Percentiles rank a stretch among this genome's conserved stretches.
These are phyloP conservation scores for Trypanosoma mega DNA, from an alignment of 208 protist genomes.

Conservation along the genomic window DNA sequence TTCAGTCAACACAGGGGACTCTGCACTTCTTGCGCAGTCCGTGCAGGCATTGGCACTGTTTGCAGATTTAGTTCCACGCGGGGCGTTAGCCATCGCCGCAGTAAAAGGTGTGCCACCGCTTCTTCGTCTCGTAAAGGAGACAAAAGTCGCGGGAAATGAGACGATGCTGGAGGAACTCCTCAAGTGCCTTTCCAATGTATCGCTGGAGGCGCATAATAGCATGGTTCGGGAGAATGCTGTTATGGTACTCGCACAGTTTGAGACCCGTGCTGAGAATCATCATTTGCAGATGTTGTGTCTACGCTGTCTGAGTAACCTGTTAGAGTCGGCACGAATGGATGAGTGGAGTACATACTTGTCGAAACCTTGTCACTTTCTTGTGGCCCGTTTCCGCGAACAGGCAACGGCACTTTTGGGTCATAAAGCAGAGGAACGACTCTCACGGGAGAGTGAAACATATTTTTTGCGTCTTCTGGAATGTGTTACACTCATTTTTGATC, in stretches of 20 bases:
- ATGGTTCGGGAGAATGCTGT: slow-evolving; percentile 33
- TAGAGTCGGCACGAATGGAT: slow-evolving; percentile 21
- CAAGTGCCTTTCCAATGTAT: slow-evolving; percentile 55
- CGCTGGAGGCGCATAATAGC: slow-evolving; percentile 30
- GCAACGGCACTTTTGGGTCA: not conserved
- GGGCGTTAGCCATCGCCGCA: slow-evolving; percentile 32
- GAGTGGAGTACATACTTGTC: slow-evolving; percentile 28
- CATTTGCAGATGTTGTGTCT: slow-evolving; percentile 57
- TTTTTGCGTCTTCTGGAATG: slow-evolving; percentile 24
- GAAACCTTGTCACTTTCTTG: slow-evolving; percentile 15
- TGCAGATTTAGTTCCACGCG: slow-evolving; percentile 53
- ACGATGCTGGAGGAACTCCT: slow-evolving; percentile 56
- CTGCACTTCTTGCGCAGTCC: too few relatives aligned
- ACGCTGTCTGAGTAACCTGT: slow-evolving; percentile 37
- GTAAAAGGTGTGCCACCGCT: slow-evolving; percentile 29
- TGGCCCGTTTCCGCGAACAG: slow-evolving; percentile 10
- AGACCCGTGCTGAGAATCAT: slow-evolving; percentile 38
- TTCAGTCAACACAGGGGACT: slow-evolving; percentile 3
- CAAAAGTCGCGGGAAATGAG: not conserved
- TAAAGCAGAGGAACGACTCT: not conserved
- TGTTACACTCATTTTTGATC: slow-evolving; percentile 20
- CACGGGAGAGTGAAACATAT: slow-evolving; percentile 26
- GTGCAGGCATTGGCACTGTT: slow-evolving; percentile 58
- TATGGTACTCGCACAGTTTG: slow-evolving; percentile 27
- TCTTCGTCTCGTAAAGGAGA: slow-evolving; percentile 17